These are phyloP conservation scores for Apiospora sp. DNA, from an alignment of 2,329 filamentous ascomycete species.

Conservation along the genomic window DNA sequence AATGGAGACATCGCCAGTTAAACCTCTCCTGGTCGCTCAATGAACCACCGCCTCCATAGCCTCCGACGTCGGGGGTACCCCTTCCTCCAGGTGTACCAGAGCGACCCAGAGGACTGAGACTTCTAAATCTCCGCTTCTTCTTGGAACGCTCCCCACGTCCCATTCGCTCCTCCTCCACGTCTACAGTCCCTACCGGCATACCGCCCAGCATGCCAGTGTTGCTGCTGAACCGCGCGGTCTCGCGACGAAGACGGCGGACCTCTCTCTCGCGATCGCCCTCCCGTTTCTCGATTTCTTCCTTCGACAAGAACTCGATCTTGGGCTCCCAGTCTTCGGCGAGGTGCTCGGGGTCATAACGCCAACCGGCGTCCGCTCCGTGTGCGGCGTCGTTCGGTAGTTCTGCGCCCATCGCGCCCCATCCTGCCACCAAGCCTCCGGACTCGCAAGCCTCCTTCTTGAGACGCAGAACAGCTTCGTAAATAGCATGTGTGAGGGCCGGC, in stretches of 20 bases:
- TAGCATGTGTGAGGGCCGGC: conserved; percentile 91
- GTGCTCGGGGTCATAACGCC: conserved; percentile 94
- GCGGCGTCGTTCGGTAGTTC: conserved; percentile 92
- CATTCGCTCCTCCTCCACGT: conserved; percentile 80
- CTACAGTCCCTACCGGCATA: conserved; percentile 66
- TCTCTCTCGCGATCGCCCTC: conserved; percentile 94
- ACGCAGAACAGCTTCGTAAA: conserved; percentile 92
- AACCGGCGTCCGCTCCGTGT: conserved; percentile 83
- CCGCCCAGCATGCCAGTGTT: conserved; percentile 82
- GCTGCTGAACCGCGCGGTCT: conserved; percentile 91
- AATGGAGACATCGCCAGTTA: conserved; percentile 89
- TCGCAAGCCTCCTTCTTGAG: conserved; percentile 97
- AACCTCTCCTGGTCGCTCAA: conserved; percentile 80
- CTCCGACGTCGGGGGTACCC: conserved; percentile 81
- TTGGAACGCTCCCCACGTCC: conserved; percentile 91
- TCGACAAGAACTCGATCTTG: conserved; percentile 81
- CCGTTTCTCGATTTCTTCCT: conserved; percentile 97
- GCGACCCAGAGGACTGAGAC: conserved; percentile 80
- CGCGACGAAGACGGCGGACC: conserved; percentile 83
- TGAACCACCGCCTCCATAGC: conserved; percentile 72
- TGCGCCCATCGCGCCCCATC: conserved; percentile 69
- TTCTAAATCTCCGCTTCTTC: conserved; percentile 93
- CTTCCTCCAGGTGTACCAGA: conserved; percentile 72
- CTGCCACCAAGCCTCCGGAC: conserved; percentile 83
- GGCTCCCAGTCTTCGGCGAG: conserved; percentile 86